phyloP scores from a whole-genome alignment of 2,329 filamentous ascomycete species.

The Ceratocystis variospora region DNA sequence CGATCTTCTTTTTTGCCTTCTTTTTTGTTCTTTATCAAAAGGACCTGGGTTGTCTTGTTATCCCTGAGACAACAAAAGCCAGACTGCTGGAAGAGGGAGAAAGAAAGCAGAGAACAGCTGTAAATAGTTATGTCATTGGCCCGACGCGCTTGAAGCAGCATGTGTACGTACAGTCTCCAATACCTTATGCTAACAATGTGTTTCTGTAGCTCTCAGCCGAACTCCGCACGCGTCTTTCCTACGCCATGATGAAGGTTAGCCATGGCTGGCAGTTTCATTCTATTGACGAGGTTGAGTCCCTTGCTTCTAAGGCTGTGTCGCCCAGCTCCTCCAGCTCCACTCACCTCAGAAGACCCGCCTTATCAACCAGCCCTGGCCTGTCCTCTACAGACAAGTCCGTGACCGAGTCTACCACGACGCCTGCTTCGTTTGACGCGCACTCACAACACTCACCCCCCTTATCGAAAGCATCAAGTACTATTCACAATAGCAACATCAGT shows the following conservation, averaged over 20 bases:
- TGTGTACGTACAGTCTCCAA: neutral
- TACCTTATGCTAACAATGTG: neutral
- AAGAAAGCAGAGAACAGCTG: neutral
- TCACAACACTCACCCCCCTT: conserved; percentile 14
- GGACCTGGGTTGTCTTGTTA: neutral
- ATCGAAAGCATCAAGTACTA: neutral
- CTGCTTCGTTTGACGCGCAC: conserved; percentile 9
- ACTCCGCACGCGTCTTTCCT: conserved; percentile 70
- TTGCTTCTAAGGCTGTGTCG: conserved; percentile 55
- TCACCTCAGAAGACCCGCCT: conserved; percentile 36
- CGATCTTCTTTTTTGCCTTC: conserved; percentile 5
- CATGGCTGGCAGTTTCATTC: conserved; percentile 73
- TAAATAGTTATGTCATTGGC: neutral
- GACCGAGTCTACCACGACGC: conserved; percentile 8
- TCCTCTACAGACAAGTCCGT: conserved; percentile 16
- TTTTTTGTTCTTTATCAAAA: conserved; percentile 4
- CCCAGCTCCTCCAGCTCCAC: conserved; percentile 46
- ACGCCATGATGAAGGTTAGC: conserved; percentile 87
- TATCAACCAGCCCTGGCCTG: conserved; percentile 38
- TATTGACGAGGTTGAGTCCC: conserved; percentile 62
- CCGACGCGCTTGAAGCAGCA: neutral
- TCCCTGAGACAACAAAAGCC: neutral
- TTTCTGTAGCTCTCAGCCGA: conserved; percentile 55
- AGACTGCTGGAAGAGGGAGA: neutral
- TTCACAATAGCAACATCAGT: neutral